Evolutionary conservation across 2,329 filamentous ascomycete genomes (phyloP).

Genomic region (Aspergillus flavus): DNA sequence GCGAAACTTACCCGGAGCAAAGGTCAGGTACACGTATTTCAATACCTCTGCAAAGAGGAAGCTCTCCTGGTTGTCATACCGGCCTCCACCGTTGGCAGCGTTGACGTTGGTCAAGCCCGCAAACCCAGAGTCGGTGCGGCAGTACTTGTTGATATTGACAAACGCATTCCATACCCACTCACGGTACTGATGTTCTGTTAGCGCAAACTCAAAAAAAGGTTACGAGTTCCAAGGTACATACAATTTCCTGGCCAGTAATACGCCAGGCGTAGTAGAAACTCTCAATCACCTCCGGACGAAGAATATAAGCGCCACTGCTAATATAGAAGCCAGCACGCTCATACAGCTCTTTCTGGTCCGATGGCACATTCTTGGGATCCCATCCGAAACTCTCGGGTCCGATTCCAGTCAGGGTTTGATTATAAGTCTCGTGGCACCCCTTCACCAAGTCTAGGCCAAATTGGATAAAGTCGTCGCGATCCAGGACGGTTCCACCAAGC

Average conservation of each 20-base stretch:
- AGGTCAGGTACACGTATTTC: slow-evolving; percentile 80
- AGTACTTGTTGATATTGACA: slow-evolving; percentile 65
- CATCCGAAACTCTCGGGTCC: slow-evolving; percentile 74
- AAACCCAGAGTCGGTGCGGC: slow-evolving; percentile 67
- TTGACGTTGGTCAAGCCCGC: slow-evolving; percentile 69
- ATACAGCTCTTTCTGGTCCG: slow-evolving; percentile 62
- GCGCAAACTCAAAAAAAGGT: background rate
- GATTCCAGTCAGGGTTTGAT: slow-evolving; percentile 67
- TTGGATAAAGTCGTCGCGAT: slow-evolving; percentile 66
- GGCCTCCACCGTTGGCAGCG: slow-evolving; percentile 59
- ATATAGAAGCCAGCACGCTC: slow-evolving; percentile 72
- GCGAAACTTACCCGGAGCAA: slow-evolving; percentile 45
- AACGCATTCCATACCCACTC: slow-evolving; percentile 85
- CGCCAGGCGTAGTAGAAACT: slow-evolving; percentile 86
- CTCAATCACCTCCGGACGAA: slow-evolving; percentile 82
- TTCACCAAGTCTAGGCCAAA: slow-evolving; percentile 74
- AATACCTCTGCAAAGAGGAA: slow-evolving; percentile 87
- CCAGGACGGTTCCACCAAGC: slow-evolving; percentile 72
- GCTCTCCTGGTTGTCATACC: slow-evolving; percentile 75
- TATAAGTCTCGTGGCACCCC: slow-evolving; percentile 75
- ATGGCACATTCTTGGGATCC: slow-evolving; percentile 55
- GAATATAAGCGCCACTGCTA: slow-evolving; percentile 60
- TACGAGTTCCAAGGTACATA: slow-evolving; percentile 18
- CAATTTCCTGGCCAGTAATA: slow-evolving; percentile 68
- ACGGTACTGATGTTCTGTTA: slow-evolving; percentile 58